Percentiles rank a stretch among this genome's conserved stretches.
These are phyloP conservation scores for Posidonia oceanica DNA, from an alignment of 116 monocot genomes.

Conservation along the genomic window DNA sequence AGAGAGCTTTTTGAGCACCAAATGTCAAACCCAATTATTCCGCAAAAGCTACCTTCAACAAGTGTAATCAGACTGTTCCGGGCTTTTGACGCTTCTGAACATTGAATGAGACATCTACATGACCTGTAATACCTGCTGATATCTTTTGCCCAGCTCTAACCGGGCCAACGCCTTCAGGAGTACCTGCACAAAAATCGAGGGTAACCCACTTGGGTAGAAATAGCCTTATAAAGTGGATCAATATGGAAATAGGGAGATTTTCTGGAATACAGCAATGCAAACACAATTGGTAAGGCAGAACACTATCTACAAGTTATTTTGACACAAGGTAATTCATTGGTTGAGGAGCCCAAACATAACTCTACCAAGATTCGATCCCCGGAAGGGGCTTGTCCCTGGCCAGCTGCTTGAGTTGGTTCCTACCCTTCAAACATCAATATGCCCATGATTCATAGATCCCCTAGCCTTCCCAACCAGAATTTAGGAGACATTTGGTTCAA, in stretches of 20 bases:
- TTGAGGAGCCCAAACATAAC: too few species aligned
- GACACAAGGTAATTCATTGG: too few species aligned
- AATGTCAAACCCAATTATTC: too few species aligned
- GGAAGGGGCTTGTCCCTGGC: too few species aligned
- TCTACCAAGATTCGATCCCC: too few species aligned
- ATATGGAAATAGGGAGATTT: background rate
- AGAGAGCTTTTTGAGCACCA: too few species aligned
- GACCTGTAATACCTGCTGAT: conserved; percentile 82
- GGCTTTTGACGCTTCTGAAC: conserved; percentile 52
- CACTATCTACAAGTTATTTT: background rate
- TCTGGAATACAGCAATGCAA: background rate
- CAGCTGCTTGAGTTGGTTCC: too few species aligned
- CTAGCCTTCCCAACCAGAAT: too few species aligned
- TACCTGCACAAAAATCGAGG: conserved; percentile 41
- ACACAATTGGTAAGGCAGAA: background rate
- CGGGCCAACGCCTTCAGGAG: conserved; percentile 88
- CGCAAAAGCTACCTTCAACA: background rate
- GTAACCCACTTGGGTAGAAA: background rate
- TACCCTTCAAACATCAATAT: too few species aligned
- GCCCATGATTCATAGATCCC: too few species aligned
- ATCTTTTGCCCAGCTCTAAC: conserved; percentile 78
- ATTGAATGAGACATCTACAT: conserved; percentile 73
- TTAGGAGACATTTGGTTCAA: too few species aligned
- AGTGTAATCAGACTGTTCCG: conserved; percentile 4
- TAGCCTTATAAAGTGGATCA: background rate